These are phyloP conservation scores for Petunia axillaris DNA, from an alignment of 257 asterid genomes.

Conservation along the genomic window DNA sequence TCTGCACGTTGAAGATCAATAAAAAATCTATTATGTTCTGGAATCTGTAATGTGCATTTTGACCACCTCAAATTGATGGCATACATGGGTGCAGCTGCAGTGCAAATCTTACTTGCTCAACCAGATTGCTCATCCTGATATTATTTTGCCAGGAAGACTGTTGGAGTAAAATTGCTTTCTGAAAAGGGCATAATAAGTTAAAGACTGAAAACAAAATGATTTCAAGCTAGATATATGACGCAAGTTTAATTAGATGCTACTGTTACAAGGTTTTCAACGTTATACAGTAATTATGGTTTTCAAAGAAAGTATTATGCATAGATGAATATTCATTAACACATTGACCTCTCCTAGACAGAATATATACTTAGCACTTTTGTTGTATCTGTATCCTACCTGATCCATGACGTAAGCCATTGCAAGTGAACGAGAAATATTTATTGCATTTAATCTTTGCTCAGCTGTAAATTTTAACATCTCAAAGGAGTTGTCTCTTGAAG, in stretches of 20 bases:
- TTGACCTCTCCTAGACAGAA: neutral
- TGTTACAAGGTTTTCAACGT: neutral
- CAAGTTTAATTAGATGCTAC: neutral
- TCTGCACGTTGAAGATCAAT: constrained; percentile 44
- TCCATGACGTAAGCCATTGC: constrained; percentile 97
- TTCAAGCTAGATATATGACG: neutral
- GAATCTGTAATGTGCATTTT: constrained; percentile 17
- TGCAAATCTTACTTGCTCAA: constrained; percentile 82
- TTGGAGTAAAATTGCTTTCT: constrained; percentile 89
- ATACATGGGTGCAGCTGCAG: constrained; percentile 21
- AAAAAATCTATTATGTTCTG: constrained; percentile 22
- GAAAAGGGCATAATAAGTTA: constrained; percentile 33
- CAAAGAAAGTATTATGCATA: neutral
- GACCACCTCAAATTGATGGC: constrained; percentile 11
- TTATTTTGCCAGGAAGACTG: constrained; percentile 96
- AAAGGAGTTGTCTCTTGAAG: constrained; percentile 44
- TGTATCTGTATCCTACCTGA: constrained; percentile 58
- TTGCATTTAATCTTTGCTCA: constrained; percentile 77
- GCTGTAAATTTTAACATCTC: constrained; percentile 51
- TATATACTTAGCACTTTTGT: neutral
- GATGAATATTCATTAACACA: neutral
- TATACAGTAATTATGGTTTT: neutral
- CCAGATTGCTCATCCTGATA: constrained; percentile 88
- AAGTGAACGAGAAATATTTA: constrained; percentile 74
- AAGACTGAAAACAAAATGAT: neutral